A percentile compares a stretch with the other conserved stretches of the same genome.
phyloP scores from a whole-genome alignment of 371 early-diverging fungal species.

The Nematocida displodere region DNA sequence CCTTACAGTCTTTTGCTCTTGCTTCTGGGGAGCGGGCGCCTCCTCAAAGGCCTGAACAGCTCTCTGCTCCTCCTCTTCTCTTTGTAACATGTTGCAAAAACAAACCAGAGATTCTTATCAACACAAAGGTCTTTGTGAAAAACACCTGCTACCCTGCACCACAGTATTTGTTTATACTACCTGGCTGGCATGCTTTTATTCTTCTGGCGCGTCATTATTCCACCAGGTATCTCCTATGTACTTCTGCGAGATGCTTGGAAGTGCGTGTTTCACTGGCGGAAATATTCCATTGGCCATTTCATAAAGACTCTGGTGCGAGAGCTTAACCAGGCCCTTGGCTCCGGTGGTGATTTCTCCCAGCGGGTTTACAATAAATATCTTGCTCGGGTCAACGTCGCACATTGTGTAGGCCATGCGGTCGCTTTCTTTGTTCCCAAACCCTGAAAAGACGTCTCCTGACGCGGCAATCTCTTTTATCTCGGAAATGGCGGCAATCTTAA shows the following conservation, averaged over 20 bases:
- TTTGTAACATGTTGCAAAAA: conserved; percentile 48
- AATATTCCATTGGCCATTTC: conserved; percentile 90
- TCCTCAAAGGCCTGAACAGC: conserved; percentile 40
- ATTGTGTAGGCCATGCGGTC: conserved; percentile 86
- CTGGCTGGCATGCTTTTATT: conserved; percentile 22
- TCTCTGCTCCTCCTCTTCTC: not conserved
- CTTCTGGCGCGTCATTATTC: not conserved
- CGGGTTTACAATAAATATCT: conserved; percentile 90
- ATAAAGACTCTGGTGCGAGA: conserved; percentile 64
- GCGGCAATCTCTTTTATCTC: conserved; percentile 77
- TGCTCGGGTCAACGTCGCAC: conserved; percentile 79
- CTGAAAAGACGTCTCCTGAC: conserved; percentile 81
- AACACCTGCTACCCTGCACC: too few relatives aligned
- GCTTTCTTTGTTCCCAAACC: conserved; percentile 91
- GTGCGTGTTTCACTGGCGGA: conserved; percentile 66
- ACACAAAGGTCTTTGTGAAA: too few relatives aligned
- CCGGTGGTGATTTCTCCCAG: conserved; percentile 72
- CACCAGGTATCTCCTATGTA: conserved; percentile 43
- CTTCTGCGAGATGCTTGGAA: conserved; percentile 11
- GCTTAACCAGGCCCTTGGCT: conserved; percentile 40
- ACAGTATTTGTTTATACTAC: too few relatives aligned
- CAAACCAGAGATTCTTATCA: conserved; percentile 48
- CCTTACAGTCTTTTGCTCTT: not conserved
- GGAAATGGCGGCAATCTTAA: conserved; percentile 89
- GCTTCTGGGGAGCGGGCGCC: not conserved